These are phyloP conservation scores for Trifolium fragiferum DNA, from an alignment of 306 rosid genomes.

Conservation along the genomic window DNA sequence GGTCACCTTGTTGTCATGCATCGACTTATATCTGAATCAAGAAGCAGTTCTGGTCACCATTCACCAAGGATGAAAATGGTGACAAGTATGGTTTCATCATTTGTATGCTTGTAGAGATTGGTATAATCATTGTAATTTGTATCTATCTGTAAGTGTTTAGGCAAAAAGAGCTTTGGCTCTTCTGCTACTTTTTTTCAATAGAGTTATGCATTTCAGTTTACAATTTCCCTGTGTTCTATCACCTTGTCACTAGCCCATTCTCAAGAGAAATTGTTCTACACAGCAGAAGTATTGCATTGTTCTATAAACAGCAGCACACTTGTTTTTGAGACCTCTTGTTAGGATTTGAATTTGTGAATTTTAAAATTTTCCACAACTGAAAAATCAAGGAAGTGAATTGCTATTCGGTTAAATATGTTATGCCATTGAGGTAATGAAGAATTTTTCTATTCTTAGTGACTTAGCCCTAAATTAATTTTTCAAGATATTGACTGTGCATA, in stretches of 20 bases:
- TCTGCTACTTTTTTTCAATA: background rate
- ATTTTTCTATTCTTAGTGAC: background rate
- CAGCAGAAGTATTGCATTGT: background rate
- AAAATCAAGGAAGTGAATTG: background rate
- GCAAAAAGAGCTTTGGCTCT: constrained; percentile 2
- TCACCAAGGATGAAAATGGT: constrained; percentile 38
- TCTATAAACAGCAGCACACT: background rate
- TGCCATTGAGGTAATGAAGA: background rate
- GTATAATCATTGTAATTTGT: background rate
- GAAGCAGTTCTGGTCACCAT: constrained; percentile 31
- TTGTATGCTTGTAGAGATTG: constrained; percentile 5
- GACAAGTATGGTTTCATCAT: constrained; percentile 14
- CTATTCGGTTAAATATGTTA: constrained; percentile 6
- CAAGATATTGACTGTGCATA: constrained; percentile 1
- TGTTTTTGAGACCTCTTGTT: constrained; percentile 20
- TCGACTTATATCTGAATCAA: constrained; percentile 15
- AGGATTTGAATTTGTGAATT: constrained; percentile 1
- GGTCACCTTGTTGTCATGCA: constrained; percentile 13
- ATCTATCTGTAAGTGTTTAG: background rate
- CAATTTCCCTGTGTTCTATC: background rate
- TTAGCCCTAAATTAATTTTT: background rate
- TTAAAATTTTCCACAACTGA: background rate
- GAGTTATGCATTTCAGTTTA: background rate
- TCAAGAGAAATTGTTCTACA: background rate
- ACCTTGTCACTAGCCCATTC: constrained; percentile 5